Conservation (phyloP, 495 filamentous ascomycete genomes). For the Annulohypoxylon nitens region DNA sequence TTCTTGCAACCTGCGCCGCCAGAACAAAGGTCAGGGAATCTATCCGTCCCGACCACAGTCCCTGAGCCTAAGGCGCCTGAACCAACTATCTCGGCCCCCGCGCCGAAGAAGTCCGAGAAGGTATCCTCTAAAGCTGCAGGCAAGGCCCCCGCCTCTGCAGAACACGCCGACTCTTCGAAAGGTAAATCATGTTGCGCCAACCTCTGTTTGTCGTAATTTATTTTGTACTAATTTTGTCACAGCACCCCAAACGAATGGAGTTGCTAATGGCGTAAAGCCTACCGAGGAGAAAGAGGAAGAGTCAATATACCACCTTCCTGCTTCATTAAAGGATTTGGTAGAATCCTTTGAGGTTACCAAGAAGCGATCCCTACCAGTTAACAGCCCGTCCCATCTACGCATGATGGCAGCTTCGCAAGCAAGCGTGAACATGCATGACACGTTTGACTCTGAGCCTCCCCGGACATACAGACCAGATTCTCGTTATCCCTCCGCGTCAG, state of each 20-base stretch:
- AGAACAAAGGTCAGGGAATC: constrained; percentile 51
- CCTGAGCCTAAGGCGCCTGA: constrained; percentile 44
- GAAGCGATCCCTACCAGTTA: constrained; percentile 68
- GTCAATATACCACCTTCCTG: constrained; percentile 94
- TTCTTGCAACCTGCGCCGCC: constrained; percentile 58
- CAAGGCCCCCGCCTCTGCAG: constrained; percentile 56
- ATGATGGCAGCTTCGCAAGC: constrained; percentile 79
- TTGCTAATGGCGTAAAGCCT: constrained; percentile 63
- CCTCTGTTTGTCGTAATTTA: constrained; percentile 15
- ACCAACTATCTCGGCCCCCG: constrained; percentile 22
- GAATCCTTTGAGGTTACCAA: constrained; percentile 91
- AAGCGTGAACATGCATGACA: constrained; percentile 72
- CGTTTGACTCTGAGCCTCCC: constrained; percentile 83
- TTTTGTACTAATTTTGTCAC: constrained; percentile 44
- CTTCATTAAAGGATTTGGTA: constrained; percentile 87
- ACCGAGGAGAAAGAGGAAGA: constrained; percentile 73
- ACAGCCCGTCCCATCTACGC: constrained; percentile 74
- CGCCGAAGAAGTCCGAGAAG: constrained; percentile 58
- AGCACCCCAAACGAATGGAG: constrained; percentile 67
- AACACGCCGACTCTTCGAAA: constrained; percentile 55
- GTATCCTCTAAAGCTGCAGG: constrained; percentile 53
- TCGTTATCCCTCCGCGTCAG: constrained; percentile 72
- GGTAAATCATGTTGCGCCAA: constrained; percentile 46
- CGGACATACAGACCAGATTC: constrained; percentile 85
- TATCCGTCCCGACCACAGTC: constrained; percentile 39